Evolutionary conservation across 169 alveolate genomes (phyloP), one percentile per base, ranked within the genome.

Genomic region (Babesia microti): DNA sequence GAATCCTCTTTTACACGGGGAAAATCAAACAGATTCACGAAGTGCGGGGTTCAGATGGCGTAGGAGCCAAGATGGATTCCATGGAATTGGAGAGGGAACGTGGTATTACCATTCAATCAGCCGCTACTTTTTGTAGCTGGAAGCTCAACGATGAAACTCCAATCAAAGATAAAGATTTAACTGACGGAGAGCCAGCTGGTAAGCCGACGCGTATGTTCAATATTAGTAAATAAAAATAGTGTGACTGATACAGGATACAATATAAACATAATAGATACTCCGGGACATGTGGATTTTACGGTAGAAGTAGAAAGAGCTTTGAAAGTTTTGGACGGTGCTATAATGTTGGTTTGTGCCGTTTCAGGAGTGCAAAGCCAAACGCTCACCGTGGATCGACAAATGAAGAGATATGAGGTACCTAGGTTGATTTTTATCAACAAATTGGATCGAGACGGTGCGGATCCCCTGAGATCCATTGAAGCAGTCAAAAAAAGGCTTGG

Each of bases 211-310:
- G n/a, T n/a, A n/a, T n/a, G n/a, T n/a, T n/a, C n/a, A n/a, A n/a
- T n/a, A n/a, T n/a, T n/a, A n/a, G n/a, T n/a, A n/a, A n/a, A n/a
- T n/a, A n/a, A n/a, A n/a, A n/a, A n/a, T n/a, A n/a, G n/a, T 6
- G 41, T 55, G 27, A 42, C 45, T 17, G 26, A 59, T 17, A 52
- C 36, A 39, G 87, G 65, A 34, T 72, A 68, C 52, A 71, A 61
- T 41, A 72, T 95, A 22, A 95, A 95, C 65, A 80, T 95, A 39
- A 95, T 95, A 53, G 99, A 95, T 66, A 92, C 97, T 3, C 99
- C 99, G 26, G 99, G 99, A 4, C 99, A 95, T 83, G 97, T 95
- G 29, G 99, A 95, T 79, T 92, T 95, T 72, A 91, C 97, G 12
- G 88, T 92, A 42, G 99, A 95, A 76, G 97, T 95, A 26, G 97